phyloP scores from a whole-genome alignment of 257 asterid species.

The Nemophila menziesii region DNA sequence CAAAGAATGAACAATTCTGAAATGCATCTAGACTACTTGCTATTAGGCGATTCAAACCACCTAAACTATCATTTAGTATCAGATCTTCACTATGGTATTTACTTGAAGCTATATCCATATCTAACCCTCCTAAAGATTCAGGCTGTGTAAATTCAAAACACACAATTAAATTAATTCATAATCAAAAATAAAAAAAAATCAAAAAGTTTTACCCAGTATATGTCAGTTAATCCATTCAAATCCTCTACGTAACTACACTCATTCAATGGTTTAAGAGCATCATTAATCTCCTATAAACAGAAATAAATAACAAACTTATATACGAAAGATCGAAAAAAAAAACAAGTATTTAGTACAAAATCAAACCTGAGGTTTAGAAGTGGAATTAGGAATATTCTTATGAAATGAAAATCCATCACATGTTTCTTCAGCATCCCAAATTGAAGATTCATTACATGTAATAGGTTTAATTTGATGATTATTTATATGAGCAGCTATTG shows the following conservation, averaged over 20 bases:
- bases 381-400: constrained; percentile 25
- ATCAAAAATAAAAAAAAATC: constrained; percentile 4
- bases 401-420: constrained; percentile 86
- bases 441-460: constrained; percentile 41
- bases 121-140: constrained; percentile 88
- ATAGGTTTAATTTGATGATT: constrained; percentile 54
- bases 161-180: constrained; percentile 13
- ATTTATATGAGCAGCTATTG: constrained; percentile 86
- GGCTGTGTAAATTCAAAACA: constrained; percentile 60
- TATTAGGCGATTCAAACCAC: constrained; percentile 78
- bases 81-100: constrained; percentile 73
- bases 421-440: constrained; percentile 96
- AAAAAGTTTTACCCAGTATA: constrained; percentile 66
- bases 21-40: constrained; percentile 86
- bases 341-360: neutral
- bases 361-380: constrained; percentile 46
- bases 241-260: constrained; percentile 36
- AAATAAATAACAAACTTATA: constrained; percentile 9
- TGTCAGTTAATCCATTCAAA: constrained; percentile 51
- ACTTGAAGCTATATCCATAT: constrained; percentile 76
- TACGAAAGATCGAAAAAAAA: constrained; percentile 1
- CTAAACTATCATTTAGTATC: constrained; percentile 77
- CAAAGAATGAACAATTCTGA: constrained; percentile 81
- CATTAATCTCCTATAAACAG: constrained; percentile 39
- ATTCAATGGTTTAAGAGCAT: constrained; percentile 22